These are phyloP conservation scores for Globisporangium recalcitrans DNA, from an alignment of 352 stramenopile genomes.

Conservation along the genomic window DNA sequence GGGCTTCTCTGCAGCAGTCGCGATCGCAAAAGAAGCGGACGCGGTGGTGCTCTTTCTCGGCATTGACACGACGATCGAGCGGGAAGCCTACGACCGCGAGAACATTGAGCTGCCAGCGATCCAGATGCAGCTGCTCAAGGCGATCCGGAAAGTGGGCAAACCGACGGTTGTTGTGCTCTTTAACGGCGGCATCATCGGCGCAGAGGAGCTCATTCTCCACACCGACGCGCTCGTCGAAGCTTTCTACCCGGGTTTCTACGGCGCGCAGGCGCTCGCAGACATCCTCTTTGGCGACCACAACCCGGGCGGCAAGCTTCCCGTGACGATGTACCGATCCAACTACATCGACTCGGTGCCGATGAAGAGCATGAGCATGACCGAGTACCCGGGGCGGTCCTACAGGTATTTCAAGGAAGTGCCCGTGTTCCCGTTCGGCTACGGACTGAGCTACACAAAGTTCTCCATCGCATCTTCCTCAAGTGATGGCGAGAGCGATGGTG, in stretches of 20 bases:
- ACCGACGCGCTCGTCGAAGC: constrained; percentile 63
- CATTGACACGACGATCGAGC: constrained; percentile 77
- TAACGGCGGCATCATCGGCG: constrained; percentile 79
- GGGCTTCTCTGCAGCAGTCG: constrained; percentile 46
- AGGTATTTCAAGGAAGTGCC: constrained; percentile 87
- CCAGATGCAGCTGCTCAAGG: constrained; percentile 73
- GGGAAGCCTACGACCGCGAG: constrained; percentile 67
- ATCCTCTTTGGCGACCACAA: constrained; percentile 82
- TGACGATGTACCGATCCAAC: constrained; percentile 84
- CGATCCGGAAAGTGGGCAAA: constrained; percentile 51
- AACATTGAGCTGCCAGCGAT: constrained; percentile 63
- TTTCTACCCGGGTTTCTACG: constrained; percentile 83
- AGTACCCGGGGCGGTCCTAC: constrained; percentile 87
- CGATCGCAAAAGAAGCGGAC: constrained; percentile 32
- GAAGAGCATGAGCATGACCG: constrained; percentile 90
- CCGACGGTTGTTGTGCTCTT: constrained; percentile 84
- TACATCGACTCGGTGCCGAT: constrained; percentile 73
- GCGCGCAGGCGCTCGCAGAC: constrained; percentile 71
- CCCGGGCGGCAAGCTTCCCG: constrained; percentile 75
- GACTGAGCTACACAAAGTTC: constrained; percentile 89
- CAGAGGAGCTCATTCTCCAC: constrained; percentile 66
- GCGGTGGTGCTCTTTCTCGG: constrained; percentile 77
- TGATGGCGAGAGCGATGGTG: background rate
- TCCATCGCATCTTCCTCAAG: constrained; percentile 21
- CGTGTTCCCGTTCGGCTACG: constrained; percentile 88